These are phyloP conservation scores for Komagataella phaffii DNA, from an alignment of 805 yeast species.

Conservation along the genomic window DNA sequence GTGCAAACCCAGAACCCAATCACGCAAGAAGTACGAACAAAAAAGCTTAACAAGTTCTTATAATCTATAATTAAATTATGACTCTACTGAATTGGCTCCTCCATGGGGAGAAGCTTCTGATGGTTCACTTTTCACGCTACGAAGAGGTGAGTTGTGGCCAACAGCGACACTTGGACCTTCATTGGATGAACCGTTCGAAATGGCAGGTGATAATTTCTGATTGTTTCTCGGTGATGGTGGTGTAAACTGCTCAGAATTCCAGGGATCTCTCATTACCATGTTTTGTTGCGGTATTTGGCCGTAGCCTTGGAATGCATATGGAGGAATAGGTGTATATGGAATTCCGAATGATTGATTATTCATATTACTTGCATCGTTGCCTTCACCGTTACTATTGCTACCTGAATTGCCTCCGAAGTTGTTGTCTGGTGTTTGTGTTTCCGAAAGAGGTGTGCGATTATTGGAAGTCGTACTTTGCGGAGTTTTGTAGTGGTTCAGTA, in stretches of 20 bases:
- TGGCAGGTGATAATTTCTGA: background rate
- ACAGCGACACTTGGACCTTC: background rate
- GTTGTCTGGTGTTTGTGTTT: background rate
- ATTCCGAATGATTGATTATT: background rate
- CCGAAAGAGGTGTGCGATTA: slow-evolving; percentile 2
- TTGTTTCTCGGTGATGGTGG: background rate
- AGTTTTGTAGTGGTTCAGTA: slow-evolving; percentile 15
- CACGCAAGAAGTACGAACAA: background rate
- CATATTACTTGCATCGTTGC: background rate
- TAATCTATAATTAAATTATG: background rate
- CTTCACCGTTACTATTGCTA: background rate
- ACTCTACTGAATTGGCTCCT: background rate
- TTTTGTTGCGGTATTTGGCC: slow-evolving; percentile 2
- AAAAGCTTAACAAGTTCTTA: background rate
- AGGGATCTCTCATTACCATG: background rate
- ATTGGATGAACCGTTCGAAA: background rate
- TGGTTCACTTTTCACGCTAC: background rate
- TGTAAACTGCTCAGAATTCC: background rate
- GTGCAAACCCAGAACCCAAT: background rate
- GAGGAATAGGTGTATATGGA: background rate
- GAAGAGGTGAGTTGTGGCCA: background rate
- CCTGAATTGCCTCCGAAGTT: background rate
- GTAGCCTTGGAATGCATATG: background rate
- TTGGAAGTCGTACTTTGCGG: background rate
- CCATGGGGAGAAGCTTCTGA: background rate